A percentile compares a stretch with the other conserved stretches of the same genome.
Evolutionary conservation across 371 early-diverging fungal species (phyloP).

Genomic region (Rhizopus stolonifer): DNA sequence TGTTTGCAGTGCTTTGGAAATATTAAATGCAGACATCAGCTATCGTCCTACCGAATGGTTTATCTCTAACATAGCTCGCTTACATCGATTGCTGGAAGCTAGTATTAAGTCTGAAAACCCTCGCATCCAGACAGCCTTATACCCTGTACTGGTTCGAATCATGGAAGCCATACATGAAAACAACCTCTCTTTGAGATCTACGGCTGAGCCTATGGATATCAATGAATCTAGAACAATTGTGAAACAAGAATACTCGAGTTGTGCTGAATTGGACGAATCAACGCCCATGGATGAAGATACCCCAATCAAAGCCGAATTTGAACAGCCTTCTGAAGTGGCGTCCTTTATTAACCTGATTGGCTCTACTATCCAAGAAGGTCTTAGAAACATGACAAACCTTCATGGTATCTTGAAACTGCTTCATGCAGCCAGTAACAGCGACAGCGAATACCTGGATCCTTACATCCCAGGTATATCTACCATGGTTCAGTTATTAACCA

Average conservation of each 20-base stretch:
- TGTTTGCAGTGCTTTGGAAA: constrained; percentile 67
- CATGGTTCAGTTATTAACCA: constrained; percentile 78
- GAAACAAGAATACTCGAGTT: not conserved
- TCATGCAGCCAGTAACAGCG: constrained; percentile 66
- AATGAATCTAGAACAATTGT: not conserved
- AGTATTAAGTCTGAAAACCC: constrained; percentile 70
- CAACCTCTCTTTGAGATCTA: not conserved
- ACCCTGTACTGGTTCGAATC: constrained; percentile 64
- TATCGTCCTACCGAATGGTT: constrained; percentile 69
- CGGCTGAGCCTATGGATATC: not conserved
- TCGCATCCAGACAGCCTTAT: constrained; percentile 59
- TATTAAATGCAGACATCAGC: constrained; percentile 63
- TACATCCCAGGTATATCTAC: constrained; percentile 84
- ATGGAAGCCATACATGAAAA: constrained; percentile 54
- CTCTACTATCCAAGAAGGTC: constrained; percentile 59
- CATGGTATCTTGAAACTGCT: constrained; percentile 71
- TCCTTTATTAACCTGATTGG: constrained; percentile 65
- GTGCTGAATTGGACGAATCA: not conserved
- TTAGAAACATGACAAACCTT: constrained; percentile 68
- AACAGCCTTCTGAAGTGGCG: constrained; percentile 51
- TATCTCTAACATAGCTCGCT: constrained; percentile 58
- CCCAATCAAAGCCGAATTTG: not conserved
- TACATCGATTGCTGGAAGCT: constrained; percentile 69
- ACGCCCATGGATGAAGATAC: not conserved
- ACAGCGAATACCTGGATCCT: constrained; percentile 69